Evolutionary conservation across 1,139 yeast species (phyloP), one percentile per base, ranked within the genome.

Genomic region (Lodderomyces beijingensis): DNA sequence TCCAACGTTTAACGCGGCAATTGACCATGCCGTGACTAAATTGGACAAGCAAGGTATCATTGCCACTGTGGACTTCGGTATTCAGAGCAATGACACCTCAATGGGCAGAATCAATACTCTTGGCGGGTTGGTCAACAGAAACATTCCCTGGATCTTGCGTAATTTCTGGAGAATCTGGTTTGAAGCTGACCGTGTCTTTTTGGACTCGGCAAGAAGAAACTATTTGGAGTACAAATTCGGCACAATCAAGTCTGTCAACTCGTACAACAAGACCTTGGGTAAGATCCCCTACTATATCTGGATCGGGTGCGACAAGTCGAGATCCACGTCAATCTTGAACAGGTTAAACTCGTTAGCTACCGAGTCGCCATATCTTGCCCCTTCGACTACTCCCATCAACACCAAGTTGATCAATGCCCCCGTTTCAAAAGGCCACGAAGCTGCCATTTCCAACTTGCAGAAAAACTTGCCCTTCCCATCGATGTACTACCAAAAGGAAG

Each of bases 91-190:
- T 31, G 79, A 79, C 33, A 77, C 80, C 30, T 66, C 77, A 5
- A 64, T 77, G 45, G 89, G 89, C n/a, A 71, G 85, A 52, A 70
- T 78, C 35, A 77, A 82, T 48, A 80, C 89, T 5, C 61, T 83
- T 25, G 93, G 93, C 33, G 93, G 93, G 6, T 62, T 78, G 43
- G 70, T 71, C 20, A 73, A 77, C 46, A 69, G 93, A 51, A 82
- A 82, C 51, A 79, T 77, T 41, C 80, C 87, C 25, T 84, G 93
- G 93, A 43, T 80, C 35, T 68, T 76, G 35, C 67, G 94, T 52
- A 81, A 85, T 28, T 84, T 84, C 53, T 84, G 95, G 95, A 71
- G 88, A 51, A 65, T 80, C 35, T 84, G 95, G 95, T 84, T 84
- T 56, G 95, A 84, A 57, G 81, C 83, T 36, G 95, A 84, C 55